phyloP scores from a whole-genome alignment of 306 rosid species.

The Abrus precatorius region DNA sequence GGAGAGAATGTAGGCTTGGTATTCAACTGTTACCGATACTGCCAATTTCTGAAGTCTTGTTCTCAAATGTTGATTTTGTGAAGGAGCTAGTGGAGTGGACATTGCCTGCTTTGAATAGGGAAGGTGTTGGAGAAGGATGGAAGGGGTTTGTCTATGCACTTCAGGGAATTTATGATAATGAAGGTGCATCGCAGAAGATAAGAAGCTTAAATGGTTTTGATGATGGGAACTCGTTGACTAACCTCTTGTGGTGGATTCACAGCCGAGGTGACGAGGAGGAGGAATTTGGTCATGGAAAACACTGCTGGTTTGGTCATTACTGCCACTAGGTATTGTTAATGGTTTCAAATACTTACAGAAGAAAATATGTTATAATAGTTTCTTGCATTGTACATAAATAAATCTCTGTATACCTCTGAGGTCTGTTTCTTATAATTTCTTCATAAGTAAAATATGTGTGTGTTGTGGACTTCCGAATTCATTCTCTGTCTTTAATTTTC shows the following conservation, averaged over 20 bases:
- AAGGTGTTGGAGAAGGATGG: constrained; percentile 78
- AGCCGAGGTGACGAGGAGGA: constrained; percentile 62
- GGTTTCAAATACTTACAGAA: constrained; percentile 16
- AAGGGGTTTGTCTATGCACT: constrained; percentile 82
- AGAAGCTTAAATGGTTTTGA: constrained; percentile 68
- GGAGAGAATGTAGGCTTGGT: constrained; percentile 84
- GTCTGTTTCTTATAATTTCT: constrained; percentile 9
- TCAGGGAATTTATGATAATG: constrained; percentile 70
- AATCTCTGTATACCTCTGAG: not conserved
- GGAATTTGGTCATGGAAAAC: constrained; percentile 49
- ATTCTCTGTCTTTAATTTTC: not conserved
- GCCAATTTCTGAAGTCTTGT: constrained; percentile 53
- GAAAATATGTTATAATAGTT: constrained; percentile 2
- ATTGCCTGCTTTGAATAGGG: constrained; percentile 69
- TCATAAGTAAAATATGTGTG: constrained; percentile 31
- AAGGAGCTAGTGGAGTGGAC: constrained; percentile 86
- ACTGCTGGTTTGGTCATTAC: constrained; percentile 54
- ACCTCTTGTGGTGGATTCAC: constrained; percentile 93
- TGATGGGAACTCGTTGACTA: constrained; percentile 78
- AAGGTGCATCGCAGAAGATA: constrained; percentile 60
- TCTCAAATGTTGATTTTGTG: constrained; percentile 56
- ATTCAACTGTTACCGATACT: constrained; percentile 79
- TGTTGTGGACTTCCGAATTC: constrained; percentile 33
- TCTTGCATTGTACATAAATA: constrained; percentile 18
- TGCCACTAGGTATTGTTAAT: constrained; percentile 47